A percentile compares a stretch with the other conserved stretches of the same genome.
Conservation (phyloP, 306 rosid species). For the Gastrolobium bilobum region DNA sequence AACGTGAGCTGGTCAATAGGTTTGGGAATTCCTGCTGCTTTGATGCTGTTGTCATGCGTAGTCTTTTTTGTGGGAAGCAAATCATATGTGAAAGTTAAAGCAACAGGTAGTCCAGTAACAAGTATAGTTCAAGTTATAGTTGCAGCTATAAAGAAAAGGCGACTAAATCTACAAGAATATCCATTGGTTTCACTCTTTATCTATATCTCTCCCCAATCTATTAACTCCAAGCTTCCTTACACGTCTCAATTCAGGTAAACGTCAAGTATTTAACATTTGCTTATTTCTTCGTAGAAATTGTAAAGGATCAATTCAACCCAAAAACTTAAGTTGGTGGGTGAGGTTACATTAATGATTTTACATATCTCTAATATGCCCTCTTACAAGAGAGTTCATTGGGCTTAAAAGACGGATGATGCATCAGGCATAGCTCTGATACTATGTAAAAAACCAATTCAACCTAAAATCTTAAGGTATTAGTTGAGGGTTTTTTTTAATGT, state of each 20-base stretch:
- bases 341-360: no score
- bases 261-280: neutral
- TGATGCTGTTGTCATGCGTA: slow-evolving; percentile 71
- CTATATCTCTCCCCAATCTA: slow-evolving; percentile 66
- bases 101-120: slow-evolving; percentile 80
- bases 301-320: no score
- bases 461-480: no score
- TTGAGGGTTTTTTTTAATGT: no score
- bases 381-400: no score
- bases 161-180: slow-evolving; percentile 50
- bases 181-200: slow-evolving; percentile 65
- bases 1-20: slow-evolving; percentile 89
- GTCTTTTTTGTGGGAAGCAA: slow-evolving; percentile 73
- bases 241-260: slow-evolving; percentile 81
- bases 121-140: slow-evolving; percentile 71
- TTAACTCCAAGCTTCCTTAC: slow-evolving; percentile 75
- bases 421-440: no score
- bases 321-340: no score
- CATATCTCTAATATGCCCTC: no score
- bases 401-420: no score
- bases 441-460: no score
- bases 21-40: slow-evolving; percentile 76
- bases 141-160: slow-evolving; percentile 73
- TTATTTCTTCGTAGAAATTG: neutral
- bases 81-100: slow-evolving; percentile 74